phyloP scores from a whole-genome alignment of 2,329 filamentous ascomycete species.

The Aureobasidium namibiae region DNA sequence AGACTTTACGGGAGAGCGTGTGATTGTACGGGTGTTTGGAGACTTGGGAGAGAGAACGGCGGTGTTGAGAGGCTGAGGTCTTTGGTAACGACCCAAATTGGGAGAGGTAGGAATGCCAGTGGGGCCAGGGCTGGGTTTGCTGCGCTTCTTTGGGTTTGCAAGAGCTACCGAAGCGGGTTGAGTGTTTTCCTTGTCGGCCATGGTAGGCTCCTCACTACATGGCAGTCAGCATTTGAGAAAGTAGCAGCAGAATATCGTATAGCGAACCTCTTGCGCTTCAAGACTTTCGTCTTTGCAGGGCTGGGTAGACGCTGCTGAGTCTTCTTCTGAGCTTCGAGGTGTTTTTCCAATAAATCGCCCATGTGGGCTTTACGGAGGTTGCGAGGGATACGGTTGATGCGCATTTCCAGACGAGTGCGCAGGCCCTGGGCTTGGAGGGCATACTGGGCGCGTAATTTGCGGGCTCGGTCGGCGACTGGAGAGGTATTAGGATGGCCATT shows the following conservation, averaged over 20 bases:
- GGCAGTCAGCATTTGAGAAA: constrained; percentile 19
- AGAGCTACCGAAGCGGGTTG: constrained; percentile 37
- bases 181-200: constrained; percentile 71
- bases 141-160: constrained; percentile 62
- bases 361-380: constrained; percentile 72
- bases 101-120: constrained; percentile 22
- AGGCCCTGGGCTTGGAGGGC: constrained; percentile 79
- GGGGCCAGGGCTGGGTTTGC: constrained; percentile 32
- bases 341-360: constrained; percentile 62
- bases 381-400: constrained; percentile 83
- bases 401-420: constrained; percentile 78
- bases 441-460: constrained; percentile 83
- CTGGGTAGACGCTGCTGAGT: constrained; percentile 14
- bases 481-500: constrained; percentile 23
- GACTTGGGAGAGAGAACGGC: constrained; percentile 75
- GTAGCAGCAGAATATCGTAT: constrained; percentile 15
- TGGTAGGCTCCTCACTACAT: constrained; percentile 51
- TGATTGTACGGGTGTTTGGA: constrained; percentile 64
- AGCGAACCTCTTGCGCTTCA: constrained; percentile 28
- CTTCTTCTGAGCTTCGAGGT: constrained; percentile 28
- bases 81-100: constrained; percentile 19
- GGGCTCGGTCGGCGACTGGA: constrained; percentile 75
- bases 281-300: constrained; percentile 15
- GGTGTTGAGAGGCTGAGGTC: constrained; percentile 31
- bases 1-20: constrained; percentile 45